phyloP scores from a whole-genome alignment of 2,329 filamentous ascomycete genomes.

The Setomelanomma holmii region DNA sequence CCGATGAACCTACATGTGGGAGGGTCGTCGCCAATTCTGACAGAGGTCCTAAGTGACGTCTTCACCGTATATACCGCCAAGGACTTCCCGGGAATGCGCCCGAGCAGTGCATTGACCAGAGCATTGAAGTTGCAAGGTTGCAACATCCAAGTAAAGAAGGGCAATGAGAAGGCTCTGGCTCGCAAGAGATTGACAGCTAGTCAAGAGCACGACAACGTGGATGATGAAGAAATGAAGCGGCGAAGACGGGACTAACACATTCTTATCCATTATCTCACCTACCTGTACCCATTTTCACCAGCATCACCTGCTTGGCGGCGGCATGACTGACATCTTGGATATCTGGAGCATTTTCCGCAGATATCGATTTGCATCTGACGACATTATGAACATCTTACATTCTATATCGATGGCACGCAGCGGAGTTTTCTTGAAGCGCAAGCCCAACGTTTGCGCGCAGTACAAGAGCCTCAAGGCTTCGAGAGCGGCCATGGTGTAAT shows the following conservation, averaged over 20 bases:
- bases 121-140: slow-evolving; percentile 79
- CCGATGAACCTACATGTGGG: slow-evolving; percentile 64
- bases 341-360: slow-evolving; percentile 42
- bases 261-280: background rate
- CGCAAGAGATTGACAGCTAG: slow-evolving; percentile 49
- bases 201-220: slow-evolving; percentile 51
- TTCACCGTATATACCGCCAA: slow-evolving; percentile 85
- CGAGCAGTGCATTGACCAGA: slow-evolving; percentile 76
- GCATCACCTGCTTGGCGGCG: slow-evolving; percentile 29
- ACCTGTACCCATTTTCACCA: slow-evolving; percentile 7
- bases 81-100: slow-evolving; percentile 84
- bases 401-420: slow-evolving; percentile 16
- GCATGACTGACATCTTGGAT: slow-evolving; percentile 36
- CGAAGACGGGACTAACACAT: slow-evolving; percentile 43
- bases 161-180: slow-evolving; percentile 69
- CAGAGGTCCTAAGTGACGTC: slow-evolving; percentile 68
- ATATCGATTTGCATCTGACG: slow-evolving; percentile 45
- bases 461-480: slow-evolving; percentile 4
- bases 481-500: slow-evolving; percentile 31
- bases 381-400: slow-evolving; percentile 35
- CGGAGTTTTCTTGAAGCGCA: slow-evolving; percentile 11
- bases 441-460: slow-evolving; percentile 1
- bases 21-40: slow-evolving; percentile 57
- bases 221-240: slow-evolving; percentile 47
- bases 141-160: slow-evolving; percentile 86